These are phyloP conservation scores for Diaporthe vexans DNA, from an alignment of 2,329 filamentous ascomycete species.

Conservation along the genomic window DNA sequence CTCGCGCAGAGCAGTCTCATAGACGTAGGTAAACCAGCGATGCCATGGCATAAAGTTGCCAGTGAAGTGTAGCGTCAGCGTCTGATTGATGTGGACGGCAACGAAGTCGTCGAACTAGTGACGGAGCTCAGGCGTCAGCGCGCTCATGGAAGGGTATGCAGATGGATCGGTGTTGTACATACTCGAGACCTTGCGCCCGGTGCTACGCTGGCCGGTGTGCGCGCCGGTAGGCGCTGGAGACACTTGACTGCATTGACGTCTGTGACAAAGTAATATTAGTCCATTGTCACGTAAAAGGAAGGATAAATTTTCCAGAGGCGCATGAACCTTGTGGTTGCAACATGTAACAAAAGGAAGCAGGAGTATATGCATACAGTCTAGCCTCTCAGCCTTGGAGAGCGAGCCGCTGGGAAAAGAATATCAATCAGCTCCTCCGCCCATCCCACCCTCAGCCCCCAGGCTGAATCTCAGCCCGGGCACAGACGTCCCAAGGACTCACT, in stretches of 20 bases:
- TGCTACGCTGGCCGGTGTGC: slow-evolving; percentile 48
- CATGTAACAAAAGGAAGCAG: background rate
- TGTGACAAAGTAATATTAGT: background rate
- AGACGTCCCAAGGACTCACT: slow-evolving; percentile 45
- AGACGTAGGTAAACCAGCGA: slow-evolving; percentile 20
- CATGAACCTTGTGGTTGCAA: background rate
- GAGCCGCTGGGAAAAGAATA: background rate
- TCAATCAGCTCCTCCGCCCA: background rate
- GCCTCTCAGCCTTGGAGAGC: slow-evolving; percentile 26
- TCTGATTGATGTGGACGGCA: slow-evolving; percentile 63
- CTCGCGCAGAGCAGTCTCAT: slow-evolving; percentile 34
- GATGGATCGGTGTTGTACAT: background rate
- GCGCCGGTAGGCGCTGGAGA: slow-evolving; percentile 50
- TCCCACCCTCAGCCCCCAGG: too few species aligned
- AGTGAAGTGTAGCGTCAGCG: slow-evolving; percentile 52
- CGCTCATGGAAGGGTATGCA: background rate
- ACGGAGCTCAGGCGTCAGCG: background rate
- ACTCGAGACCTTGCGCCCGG: slow-evolving; percentile 49
- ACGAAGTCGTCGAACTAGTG: slow-evolving; percentile 61
- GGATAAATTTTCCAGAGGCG: background rate
- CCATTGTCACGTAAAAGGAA: background rate
- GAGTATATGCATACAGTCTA: background rate
- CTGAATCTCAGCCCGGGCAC: slow-evolving; percentile 48
- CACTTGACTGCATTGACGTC: slow-evolving; percentile 56
- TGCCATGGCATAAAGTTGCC: slow-evolving; percentile 39